Evolutionary conservation across 106 monocot species (phyloP).

Genomic region (Dendrobium officinale): DNA sequence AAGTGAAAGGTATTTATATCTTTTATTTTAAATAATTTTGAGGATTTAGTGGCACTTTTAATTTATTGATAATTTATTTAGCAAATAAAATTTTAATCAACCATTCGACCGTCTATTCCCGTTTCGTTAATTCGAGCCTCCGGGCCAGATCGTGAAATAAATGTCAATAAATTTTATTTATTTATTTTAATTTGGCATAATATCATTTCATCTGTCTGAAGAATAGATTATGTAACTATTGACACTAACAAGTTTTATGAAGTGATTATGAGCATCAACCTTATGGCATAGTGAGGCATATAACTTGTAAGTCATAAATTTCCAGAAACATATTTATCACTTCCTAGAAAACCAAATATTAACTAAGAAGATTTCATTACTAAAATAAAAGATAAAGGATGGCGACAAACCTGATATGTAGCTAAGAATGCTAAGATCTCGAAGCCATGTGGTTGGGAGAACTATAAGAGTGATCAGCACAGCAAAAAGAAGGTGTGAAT

Average conservation of each 20-base stretch:
- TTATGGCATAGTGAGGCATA: not conserved
- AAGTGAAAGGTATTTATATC: too few relatives aligned
- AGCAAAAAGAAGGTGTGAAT: slow-evolving; percentile 64
- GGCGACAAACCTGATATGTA: slow-evolving; percentile 58
- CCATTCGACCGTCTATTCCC: too few relatives aligned
- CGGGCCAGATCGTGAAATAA: too few relatives aligned
- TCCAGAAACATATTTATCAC: not conserved
- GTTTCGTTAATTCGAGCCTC: too few relatives aligned
- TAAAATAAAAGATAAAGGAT: not conserved
- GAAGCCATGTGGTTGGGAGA: slow-evolving; percentile 88
- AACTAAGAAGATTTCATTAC: not conserved
- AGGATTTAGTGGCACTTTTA: too few relatives aligned
- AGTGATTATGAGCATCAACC: slow-evolving; percentile 1
- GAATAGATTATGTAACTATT: not conserved
- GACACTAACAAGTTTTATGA: not conserved
- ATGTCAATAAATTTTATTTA: not conserved
- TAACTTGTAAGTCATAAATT: not conserved
- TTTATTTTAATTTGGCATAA: not conserved
- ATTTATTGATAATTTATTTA: too few relatives aligned
- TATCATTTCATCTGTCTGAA: not conserved
- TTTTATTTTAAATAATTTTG: too few relatives aligned
- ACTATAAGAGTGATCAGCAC: slow-evolving; percentile 67
- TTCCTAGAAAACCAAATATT: not conserved
- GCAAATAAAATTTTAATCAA: too few relatives aligned
- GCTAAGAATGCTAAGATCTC: slow-evolving; percentile 77